A percentile compares a stretch with the other conserved stretches of the same genome.
phyloP scores from a whole-genome alignment of 768 basidiomycete genomes.

The Naganishia vishniacii region DNA sequence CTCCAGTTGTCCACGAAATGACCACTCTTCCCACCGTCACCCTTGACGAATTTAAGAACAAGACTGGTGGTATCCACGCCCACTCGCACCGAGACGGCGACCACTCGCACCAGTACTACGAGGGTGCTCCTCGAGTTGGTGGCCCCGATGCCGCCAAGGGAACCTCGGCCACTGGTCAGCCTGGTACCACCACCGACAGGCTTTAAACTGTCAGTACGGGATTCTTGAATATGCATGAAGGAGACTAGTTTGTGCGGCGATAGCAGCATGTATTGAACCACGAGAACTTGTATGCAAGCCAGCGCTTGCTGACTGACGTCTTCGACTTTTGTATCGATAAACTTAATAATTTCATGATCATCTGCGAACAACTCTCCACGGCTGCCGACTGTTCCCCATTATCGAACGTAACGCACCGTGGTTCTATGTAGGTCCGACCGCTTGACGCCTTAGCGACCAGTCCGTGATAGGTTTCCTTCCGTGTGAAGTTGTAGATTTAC shows the following conservation, averaged over 20 bases:
- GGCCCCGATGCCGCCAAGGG: slow-evolving; percentile 15
- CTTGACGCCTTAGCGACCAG: too few species aligned
- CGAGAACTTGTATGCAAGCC: slow-evolving; percentile 20
- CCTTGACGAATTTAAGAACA: slow-evolving; percentile 38
- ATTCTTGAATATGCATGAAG: slow-evolving; percentile 2
- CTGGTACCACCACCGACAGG: slow-evolving; percentile 18
- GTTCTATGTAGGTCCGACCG: too few species aligned
- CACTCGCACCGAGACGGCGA: slow-evolving; percentile 39
- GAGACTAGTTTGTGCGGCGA: background rate
- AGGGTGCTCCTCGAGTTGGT: slow-evolving; percentile 34
- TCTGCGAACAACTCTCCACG: too few species aligned
- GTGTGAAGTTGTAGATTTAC: too few species aligned
- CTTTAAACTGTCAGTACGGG: background rate
- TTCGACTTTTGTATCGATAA: slow-evolving; percentile 3
- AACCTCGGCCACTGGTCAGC: slow-evolving; percentile 13
- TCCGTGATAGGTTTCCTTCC: too few species aligned
- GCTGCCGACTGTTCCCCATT: too few species aligned
- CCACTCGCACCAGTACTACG: slow-evolving; percentile 47
- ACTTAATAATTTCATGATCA: background rate
- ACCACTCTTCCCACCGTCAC: slow-evolving; percentile 45
- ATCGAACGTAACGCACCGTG: too few species aligned
- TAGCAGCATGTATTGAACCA: slow-evolving; percentile 21
- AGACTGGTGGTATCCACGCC: slow-evolving; percentile 35
- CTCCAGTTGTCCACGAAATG: slow-evolving; percentile 48
- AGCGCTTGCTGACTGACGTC: slow-evolving; percentile 19